Evolutionary conservation across 2,329 filamentous ascomycete genomes (phyloP), one percentile per base, ranked within the genome.

Genomic region (Fusarium sp.): DNA sequence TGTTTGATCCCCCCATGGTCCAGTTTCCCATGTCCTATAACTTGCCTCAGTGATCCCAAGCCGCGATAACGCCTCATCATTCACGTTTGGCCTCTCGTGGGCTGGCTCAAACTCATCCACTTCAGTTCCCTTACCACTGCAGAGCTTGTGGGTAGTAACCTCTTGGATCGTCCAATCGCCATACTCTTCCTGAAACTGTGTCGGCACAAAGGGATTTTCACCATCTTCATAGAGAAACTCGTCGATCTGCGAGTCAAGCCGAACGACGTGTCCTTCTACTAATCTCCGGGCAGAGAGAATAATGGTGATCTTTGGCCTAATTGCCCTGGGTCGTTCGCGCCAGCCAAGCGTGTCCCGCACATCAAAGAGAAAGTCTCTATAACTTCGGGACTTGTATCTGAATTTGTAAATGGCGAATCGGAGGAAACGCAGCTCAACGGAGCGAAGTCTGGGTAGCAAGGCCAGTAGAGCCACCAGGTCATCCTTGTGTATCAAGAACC

Each of bases 341-440:
- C 36, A 64, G 7, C 11, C 21, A 11, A 54, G 31, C 7, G 15
- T 40, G 2, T 65, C 24, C 9, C 47, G 42, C 7, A 65, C 21
- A 7, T 26, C 34, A 7, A 24, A 14, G n/a, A 67, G 39, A 28
- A 65, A 9, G 2, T 39, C 21, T 24, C 38, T 9, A 11, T 42
- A 26, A 24, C n/a, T 22, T 4, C 21, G 17, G 13, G 21, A 11
- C 3, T 15, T 11, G 22, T 13, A 11, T 21, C 10, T 22, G 21
- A 6, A 38, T 3, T 3, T 15, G 11, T 19, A 77, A 77, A 17
- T 13, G 8, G 2, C 15, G 0, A 28, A 22, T 0, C 0, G 5
- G 19, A 79, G 53, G 22, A 72, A 75, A 47, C 75, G 77, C 7
- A 80, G 64, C 33, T 81, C 71, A 3, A 80, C 65, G 3, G 75